phyloP scores from a whole-genome alignment of 305 asterid species.

The Rubia peregrina region DNA sequence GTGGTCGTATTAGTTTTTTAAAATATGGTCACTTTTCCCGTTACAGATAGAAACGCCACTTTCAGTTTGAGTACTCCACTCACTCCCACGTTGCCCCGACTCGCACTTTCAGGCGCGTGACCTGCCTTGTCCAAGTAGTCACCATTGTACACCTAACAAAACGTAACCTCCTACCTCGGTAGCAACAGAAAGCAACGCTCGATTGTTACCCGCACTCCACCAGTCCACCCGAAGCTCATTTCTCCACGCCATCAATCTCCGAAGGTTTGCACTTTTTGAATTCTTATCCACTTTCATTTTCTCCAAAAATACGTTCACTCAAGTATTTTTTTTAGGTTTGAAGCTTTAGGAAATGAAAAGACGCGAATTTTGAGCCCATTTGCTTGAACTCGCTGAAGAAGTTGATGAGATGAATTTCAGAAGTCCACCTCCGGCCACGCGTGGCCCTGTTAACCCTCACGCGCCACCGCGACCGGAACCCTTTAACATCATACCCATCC shows the following conservation, averaged over 20 bases:
- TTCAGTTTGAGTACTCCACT: background rate
- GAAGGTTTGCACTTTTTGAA: background rate
- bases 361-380: slow-evolving; percentile 4
- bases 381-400: slow-evolving; percentile 18
- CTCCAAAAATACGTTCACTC: too few relatives aligned
- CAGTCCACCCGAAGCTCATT: background rate
- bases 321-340: background rate
- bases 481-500: slow-evolving; percentile 71
- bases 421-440: slow-evolving; percentile 46
- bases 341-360: background rate
- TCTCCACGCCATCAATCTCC: background rate
- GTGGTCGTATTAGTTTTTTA: too few relatives aligned
- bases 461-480: slow-evolving; percentile 25
- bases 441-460: slow-evolving; percentile 36
- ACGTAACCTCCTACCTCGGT: background rate
- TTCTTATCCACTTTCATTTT: too few relatives aligned
- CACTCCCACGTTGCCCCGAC: too few relatives aligned
- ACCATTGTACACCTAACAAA: background rate
- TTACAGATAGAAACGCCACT: background rate
- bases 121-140: background rate
- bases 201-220: background rate
- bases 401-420: slow-evolving; percentile 53
- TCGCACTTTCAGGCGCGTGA: too few relatives aligned
- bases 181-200: background rate
- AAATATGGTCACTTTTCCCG: background rate